These are phyloP conservation scores for Gracilaria domingensis DNA, from an alignment of 23 red algal genomes.

Conservation along the genomic window DNA sequence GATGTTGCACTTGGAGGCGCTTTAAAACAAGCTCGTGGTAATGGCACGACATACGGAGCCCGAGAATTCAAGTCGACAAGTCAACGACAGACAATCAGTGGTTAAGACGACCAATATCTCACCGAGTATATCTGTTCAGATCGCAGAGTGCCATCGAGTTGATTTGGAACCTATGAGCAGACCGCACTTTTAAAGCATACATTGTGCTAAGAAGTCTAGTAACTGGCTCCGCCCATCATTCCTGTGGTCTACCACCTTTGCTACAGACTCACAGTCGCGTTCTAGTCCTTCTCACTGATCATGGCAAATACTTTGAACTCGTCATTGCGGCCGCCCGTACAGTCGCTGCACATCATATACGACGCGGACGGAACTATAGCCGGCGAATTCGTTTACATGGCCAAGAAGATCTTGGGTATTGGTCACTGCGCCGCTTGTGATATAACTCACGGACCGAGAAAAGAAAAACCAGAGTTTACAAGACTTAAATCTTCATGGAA, in stretches of 20 bases:
- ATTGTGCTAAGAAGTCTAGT: no score
- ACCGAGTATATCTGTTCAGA: no score
- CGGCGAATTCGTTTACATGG: slow-evolving; percentile 83
- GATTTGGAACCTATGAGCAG: no score
- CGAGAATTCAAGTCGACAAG: no score
- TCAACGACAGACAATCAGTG: no score
- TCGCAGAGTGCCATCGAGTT: no score
- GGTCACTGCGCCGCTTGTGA: slow-evolving; percentile 91
- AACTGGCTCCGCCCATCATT: no score
- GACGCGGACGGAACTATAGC: slow-evolving; percentile 93
- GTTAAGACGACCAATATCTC: no score
- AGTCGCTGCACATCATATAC: slow-evolving; percentile 87
- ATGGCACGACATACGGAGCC: no score
- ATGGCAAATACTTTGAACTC: neutral
- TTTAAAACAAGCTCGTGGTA: neutral
- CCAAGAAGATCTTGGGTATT: slow-evolving; percentile 78
- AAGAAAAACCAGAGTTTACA: slow-evolving; percentile 89
- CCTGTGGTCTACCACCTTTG: no score
- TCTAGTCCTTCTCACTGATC: neutral
- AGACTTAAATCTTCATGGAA: slow-evolving; percentile 67
- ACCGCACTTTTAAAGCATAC: no score
- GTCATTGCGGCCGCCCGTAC: neutral
- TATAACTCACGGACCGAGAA: slow-evolving; percentile 84
- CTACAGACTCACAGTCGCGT: no score
- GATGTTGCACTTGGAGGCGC: neutral